Percentiles rank a stretch among this genome's conserved stretches.
phyloP scores from a whole-genome alignment of 208 protist species.

The Leishmania tarentolae region DNA sequence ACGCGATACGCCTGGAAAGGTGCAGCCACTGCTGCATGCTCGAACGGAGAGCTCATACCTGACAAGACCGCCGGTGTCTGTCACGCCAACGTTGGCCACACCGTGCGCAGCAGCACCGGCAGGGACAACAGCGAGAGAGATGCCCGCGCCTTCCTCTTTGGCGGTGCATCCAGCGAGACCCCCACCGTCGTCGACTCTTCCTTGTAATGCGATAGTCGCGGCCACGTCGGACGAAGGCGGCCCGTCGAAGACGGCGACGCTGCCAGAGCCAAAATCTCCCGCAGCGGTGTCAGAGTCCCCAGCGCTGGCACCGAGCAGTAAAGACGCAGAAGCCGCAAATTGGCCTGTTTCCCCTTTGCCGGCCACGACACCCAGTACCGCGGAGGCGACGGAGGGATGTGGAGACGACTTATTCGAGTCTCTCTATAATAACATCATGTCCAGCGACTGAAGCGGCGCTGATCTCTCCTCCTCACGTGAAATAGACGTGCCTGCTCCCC shows the following conservation, averaged over 20 bases:
- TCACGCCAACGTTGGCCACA: not conserved
- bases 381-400: not conserved
- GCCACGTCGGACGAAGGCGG: not conserved
- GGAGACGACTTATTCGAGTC: slow-evolving; percentile 50
- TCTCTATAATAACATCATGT: slow-evolving; percentile 64
- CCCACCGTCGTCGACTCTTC: not conserved
- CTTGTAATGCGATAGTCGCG: not conserved
- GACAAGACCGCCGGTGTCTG: not conserved
- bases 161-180: not conserved
- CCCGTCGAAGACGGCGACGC: not conserved
- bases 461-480: not conserved
- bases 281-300: not conserved
- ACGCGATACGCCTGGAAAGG: not conserved
- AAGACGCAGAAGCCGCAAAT: not conserved
- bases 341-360: not conserved
- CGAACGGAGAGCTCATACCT: not conserved
- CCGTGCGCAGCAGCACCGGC: not conserved
- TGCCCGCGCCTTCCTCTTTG: not conserved
- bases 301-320: not conserved
- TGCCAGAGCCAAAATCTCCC: not conserved
- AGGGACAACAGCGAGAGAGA: not conserved
- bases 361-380: not conserved
- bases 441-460: slow-evolving; percentile 10
- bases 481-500: not conserved
- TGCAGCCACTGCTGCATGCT: not conserved